Evolutionary conservation across 192 early-diverging fungal genomes (phyloP).

Genomic region (Mortierella claussenii): DNA sequence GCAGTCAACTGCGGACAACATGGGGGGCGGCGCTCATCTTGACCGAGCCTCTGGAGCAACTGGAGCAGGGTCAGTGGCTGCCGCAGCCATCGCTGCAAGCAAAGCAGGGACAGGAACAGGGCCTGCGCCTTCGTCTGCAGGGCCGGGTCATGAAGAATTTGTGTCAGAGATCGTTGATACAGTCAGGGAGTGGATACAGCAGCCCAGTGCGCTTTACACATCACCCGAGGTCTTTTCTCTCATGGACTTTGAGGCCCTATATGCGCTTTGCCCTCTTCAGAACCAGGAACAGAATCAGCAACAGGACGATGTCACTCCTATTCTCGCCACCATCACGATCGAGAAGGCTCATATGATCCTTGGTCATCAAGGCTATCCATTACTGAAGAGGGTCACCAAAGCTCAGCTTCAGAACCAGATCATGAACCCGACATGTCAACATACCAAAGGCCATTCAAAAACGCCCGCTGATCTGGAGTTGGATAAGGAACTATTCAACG

Average conservation of each 20-base stretch:
- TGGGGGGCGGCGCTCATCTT: slow-evolving; percentile 8
- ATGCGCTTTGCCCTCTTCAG: slow-evolving; percentile 44
- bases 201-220: slow-evolving; percentile 56
- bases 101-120: slow-evolving; percentile 41
- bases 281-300: slow-evolving; percentile 71
- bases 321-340: slow-evolving; percentile 75
- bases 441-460: slow-evolving; percentile 71
- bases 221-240: slow-evolving; percentile 60
- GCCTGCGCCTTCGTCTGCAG: slow-evolving; percentile 9
- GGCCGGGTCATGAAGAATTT: slow-evolving; percentile 31
- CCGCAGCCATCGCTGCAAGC: slow-evolving; percentile 43
- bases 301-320: slow-evolving; percentile 55
- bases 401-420: slow-evolving; percentile 72
- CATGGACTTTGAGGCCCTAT: slow-evolving; percentile 61
- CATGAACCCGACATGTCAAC: slow-evolving; percentile 74
- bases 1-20: slow-evolving; percentile 38
- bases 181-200: slow-evolving; percentile 55
- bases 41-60: slow-evolving; percentile 18
- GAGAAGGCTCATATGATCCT: slow-evolving; percentile 72
- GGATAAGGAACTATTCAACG: slow-evolving; percentile 75
- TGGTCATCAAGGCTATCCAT: slow-evolving; percentile 68
- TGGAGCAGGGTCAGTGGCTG: slow-evolving; percentile 40
- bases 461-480: slow-evolving; percentile 76
- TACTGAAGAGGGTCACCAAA: slow-evolving; percentile 77
- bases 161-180: slow-evolving; percentile 49